phyloP scores from a whole-genome alignment of 163 green algal species.

The Volvox carteri region DNA sequence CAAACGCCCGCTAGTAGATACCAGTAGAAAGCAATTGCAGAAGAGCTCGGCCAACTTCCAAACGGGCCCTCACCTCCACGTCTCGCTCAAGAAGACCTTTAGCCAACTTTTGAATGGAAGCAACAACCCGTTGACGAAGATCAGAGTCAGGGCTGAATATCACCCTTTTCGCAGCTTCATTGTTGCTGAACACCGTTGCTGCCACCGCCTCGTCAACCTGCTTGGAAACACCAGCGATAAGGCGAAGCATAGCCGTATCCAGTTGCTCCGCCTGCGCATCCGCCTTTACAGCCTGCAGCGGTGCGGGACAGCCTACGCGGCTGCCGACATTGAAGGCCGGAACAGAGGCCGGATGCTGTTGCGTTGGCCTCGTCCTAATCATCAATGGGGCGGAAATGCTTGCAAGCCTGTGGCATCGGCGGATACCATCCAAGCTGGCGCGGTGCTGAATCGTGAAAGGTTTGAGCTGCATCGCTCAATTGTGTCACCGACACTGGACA shows the following conservation, averaged over 20 bases:
- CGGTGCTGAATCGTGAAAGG: not conserved
- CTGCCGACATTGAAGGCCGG: not conserved
- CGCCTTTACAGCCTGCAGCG: constrained; percentile 53
- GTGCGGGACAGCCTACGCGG: constrained; percentile 2
- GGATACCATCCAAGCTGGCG: not conserved
- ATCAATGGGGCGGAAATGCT: not conserved
- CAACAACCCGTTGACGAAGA: constrained; percentile 61
- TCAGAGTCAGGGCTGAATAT: constrained; percentile 47
- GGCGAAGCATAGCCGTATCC: constrained; percentile 71
- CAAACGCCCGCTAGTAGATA: too few relatives aligned
- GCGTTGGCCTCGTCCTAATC: not conserved
- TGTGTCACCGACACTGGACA: not conserved
- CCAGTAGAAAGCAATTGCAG: not conserved
- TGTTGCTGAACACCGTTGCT: constrained; percentile 47
- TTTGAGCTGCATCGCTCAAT: constrained; percentile 32
- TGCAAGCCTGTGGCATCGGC: not conserved
- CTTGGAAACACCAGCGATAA: constrained; percentile 78
- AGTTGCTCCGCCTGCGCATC: constrained; percentile 52
- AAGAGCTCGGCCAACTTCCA: not conserved
- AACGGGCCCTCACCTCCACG: constrained; percentile 79
- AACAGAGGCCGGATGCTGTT: not conserved
- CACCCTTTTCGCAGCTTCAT: constrained; percentile 36
- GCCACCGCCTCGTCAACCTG: constrained; percentile 57
- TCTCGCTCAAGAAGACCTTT: constrained; percentile 90
- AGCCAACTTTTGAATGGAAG: constrained; percentile 70